Evolutionary conservation across 176 grass and related monocot species (phyloP).

Genomic region (Lolium rigidum): DNA sequence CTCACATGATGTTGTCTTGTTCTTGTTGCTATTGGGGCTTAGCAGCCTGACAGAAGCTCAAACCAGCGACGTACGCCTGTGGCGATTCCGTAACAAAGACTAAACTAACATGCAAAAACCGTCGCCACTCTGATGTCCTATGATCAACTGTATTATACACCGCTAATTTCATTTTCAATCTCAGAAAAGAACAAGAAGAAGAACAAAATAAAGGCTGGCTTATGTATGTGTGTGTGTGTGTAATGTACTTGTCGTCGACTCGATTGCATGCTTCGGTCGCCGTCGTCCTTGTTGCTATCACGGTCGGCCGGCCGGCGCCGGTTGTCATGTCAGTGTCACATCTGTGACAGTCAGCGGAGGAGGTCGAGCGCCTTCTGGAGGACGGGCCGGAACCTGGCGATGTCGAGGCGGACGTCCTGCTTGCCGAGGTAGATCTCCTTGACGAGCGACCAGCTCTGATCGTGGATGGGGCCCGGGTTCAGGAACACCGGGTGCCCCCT

Average conservation of each 20-base stretch:
- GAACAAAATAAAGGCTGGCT: background rate
- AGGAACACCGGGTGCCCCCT: conserved; percentile 60
- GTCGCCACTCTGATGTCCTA: background rate
- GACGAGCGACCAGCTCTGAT: conserved; percentile 59
- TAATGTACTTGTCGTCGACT: background rate
- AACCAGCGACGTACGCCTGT: background rate
- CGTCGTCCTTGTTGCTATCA: background rate
- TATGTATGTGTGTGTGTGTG: background rate
- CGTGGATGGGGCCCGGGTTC: conserved; percentile 66
- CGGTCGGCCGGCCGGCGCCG: background rate
- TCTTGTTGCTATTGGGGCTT: background rate
- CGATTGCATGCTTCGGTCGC: background rate
- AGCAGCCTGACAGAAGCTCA: background rate
- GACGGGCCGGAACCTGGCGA: conserved; percentile 54
- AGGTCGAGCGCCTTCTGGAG: conserved; percentile 60
- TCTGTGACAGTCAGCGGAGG: conserved; percentile 51
- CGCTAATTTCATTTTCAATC: background rate
- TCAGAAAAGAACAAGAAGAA: conserved; percentile 10
- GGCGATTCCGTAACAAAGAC: background rate
- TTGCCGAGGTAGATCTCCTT: conserved; percentile 76
- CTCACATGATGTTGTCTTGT: conserved; percentile 28
- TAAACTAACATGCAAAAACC: background rate
- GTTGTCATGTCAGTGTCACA: background rate
- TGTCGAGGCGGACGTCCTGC: conserved; percentile 75
- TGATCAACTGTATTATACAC: background rate